Evolutionary conservation across 257 asterid species (phyloP).

Genomic region (Vinca minor): DNA sequence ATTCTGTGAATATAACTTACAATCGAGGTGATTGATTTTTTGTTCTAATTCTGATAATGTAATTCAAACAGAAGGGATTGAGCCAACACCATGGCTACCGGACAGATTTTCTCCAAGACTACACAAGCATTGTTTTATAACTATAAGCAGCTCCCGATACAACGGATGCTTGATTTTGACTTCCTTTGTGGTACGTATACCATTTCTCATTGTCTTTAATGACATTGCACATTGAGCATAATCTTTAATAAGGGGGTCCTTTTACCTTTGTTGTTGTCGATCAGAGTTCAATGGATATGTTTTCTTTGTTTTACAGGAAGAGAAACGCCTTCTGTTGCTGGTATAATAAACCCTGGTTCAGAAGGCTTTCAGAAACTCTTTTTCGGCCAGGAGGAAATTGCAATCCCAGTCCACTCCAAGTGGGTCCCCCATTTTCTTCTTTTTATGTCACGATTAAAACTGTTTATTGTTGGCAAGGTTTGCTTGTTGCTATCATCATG

Average conservation of each 20-base stretch:
- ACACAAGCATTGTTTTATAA: constrained; percentile 91
- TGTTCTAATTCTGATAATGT: constrained; percentile 18
- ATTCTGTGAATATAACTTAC: neutral
- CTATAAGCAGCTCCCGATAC: constrained; percentile 92
- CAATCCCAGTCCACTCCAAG: constrained; percentile 95
- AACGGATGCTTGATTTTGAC: constrained; percentile 99
- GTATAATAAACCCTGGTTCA: constrained; percentile 95
- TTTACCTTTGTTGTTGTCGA: constrained; percentile 7
- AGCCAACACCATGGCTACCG: constrained; percentile 67
- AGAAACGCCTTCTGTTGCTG: constrained; percentile 98
- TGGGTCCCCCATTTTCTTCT: constrained; percentile 29
- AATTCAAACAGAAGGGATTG: constrained; percentile 29
- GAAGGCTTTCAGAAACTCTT: constrained; percentile 98
- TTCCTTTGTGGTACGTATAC: constrained; percentile 73
- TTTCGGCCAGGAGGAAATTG: constrained; percentile 96
- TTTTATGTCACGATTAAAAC: constrained; percentile 7
- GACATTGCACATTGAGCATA: neutral
- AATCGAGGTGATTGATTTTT: neutral
- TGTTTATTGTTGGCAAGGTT: neutral
- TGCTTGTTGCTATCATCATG: constrained; percentile 6
- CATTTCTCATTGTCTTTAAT: constrained; percentile 8
- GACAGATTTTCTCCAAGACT: constrained; percentile 83
- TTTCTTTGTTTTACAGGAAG: constrained; percentile 52
- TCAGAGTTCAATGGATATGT: constrained; percentile 3
- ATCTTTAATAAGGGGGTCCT: neutral